Base-by-base conservation (phyloP, 176 grass and related monocot species). In the Carex kokanica region DNA sequence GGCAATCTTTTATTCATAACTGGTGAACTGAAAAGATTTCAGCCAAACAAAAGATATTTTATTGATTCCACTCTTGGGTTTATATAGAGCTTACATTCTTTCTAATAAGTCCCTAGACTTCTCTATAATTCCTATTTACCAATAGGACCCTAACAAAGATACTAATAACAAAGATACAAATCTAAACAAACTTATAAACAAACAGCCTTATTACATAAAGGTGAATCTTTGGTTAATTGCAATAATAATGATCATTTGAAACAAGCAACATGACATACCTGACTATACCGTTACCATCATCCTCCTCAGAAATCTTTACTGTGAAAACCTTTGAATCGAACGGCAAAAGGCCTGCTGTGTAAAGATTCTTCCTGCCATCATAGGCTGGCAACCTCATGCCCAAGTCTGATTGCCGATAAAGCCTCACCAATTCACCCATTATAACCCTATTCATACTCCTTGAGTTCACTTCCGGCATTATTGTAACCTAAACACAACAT, bases 291-390 rank as follows among this genome's bases (percentile, higher is more conserved):
- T 84, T 85, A 84, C 89, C 89, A 61, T 86, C 78, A 81, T 92
- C 91, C 4, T 96, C 88, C 31, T 96, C 91, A 4, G 88, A 32
- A 81, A 99, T 82, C 83, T 88, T 94, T 31, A 99, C 90, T 18
- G 87, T 80, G 88, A 99, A 99, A 87, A 93, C 97, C 71, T 92
- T 92, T 8, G 97, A 86, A 65, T 92, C 65, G 60, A 98, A 98
- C 6, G 95, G 95, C 27, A 98, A 64, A 0, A 78, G 68, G 2
- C 95, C 95, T 3, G 95, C 95, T 16, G 95, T 94, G 79, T 94
- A 98, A 72, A 98, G 95, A 78, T 87, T 98, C 82, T 92, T 98
- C 83, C 95, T 88, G 43, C 95, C 95, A 88, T 98, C 95, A 86
- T 98, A 98, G 57, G 92, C 95, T 6, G 95, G 95, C 31, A 98